Evolutionary conservation across 2,329 filamentous ascomycete genomes (phyloP).

Genomic region (Amauroascus niger): DNA sequence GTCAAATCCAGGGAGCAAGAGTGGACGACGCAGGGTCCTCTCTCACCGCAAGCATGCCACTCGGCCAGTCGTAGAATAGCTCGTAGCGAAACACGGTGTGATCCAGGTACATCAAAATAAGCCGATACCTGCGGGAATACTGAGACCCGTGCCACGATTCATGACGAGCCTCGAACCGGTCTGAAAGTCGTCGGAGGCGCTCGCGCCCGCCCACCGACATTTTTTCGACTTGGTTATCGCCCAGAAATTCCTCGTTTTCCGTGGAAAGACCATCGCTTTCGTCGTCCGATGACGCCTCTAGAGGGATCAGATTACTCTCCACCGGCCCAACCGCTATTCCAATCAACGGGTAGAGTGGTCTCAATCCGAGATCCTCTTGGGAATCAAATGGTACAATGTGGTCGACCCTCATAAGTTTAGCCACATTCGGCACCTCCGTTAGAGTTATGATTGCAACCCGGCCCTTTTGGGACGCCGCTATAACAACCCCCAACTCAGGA

Average conservation of each 20-base stretch:
- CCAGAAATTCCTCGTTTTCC: slow-evolving; percentile 6
- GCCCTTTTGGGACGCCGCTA: slow-evolving; percentile 50
- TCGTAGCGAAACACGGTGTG: slow-evolving; percentile 52
- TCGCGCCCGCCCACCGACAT: not conserved
- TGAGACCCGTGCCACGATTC: slow-evolving; percentile 33
- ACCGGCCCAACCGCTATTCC: slow-evolving; percentile 50
- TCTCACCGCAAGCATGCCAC: slow-evolving; percentile 4
- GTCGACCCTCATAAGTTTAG: slow-evolving; percentile 46
- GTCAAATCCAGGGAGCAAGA: slow-evolving; percentile 7
- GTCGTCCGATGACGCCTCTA: slow-evolving; percentile 26
- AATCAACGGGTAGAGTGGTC: slow-evolving; percentile 40
- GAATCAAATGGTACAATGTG: slow-evolving; percentile 45
- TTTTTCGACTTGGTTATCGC: slow-evolving; percentile 7
- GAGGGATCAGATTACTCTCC: slow-evolving; percentile 40
- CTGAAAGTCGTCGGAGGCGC: not conserved
- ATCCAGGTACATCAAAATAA: slow-evolving; percentile 50
- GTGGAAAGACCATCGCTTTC: not conserved
- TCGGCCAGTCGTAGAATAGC: slow-evolving; percentile 39
- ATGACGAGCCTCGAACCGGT: not conserved
- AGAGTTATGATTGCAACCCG: slow-evolving; percentile 47
- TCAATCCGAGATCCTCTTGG: slow-evolving; percentile 39
- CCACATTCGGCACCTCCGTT: slow-evolving; percentile 32
- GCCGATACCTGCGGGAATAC: slow-evolving; percentile 39
- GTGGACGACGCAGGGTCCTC: slow-evolving; percentile 4
- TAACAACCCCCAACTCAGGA: slow-evolving; percentile 49